These are phyloP conservation scores for Roridomyces roridus DNA, from an alignment of 768 basidiomycete genomes.

Conservation along the genomic window DNA sequence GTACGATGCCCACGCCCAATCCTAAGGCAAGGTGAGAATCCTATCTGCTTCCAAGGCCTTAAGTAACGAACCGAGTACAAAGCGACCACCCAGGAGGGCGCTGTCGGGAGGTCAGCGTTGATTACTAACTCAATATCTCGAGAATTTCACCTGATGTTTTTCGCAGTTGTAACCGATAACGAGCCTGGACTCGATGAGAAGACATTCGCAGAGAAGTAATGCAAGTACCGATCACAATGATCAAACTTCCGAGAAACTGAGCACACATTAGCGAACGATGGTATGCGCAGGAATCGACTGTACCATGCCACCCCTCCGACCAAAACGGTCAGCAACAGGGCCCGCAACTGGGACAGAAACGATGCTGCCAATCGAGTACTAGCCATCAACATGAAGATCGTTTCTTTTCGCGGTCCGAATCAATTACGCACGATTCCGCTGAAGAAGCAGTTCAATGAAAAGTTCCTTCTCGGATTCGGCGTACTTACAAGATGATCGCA, in stretches of 20 bases:
- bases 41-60: background rate
- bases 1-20: constrained; percentile 23
- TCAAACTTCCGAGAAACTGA: constrained; percentile 18
- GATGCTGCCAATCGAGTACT: constrained; percentile 23
- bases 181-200: constrained; percentile 8
- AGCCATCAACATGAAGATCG: background rate
- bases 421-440: constrained; percentile 24
- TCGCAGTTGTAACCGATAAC: constrained; percentile 15
- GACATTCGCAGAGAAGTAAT: background rate
- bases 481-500: constrained; percentile 22
- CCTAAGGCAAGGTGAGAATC: background rate
- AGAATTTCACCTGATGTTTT: background rate
- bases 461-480: background rate
- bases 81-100: constrained; percentile 20
- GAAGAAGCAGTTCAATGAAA: background rate
- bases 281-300: background rate
- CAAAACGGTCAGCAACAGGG: constrained; percentile 19
- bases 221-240: constrained; percentile 17
- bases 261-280: background rate
- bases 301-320: constrained; percentile 25
- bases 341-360: constrained; percentile 23
- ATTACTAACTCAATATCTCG: no score
- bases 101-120: background rate
- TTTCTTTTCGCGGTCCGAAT: background rate
- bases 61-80: constrained; percentile 20